Base-by-base conservation (phyloP, 768 basidiomycete species). In the Lactarius pseudohatsudake region DNA sequence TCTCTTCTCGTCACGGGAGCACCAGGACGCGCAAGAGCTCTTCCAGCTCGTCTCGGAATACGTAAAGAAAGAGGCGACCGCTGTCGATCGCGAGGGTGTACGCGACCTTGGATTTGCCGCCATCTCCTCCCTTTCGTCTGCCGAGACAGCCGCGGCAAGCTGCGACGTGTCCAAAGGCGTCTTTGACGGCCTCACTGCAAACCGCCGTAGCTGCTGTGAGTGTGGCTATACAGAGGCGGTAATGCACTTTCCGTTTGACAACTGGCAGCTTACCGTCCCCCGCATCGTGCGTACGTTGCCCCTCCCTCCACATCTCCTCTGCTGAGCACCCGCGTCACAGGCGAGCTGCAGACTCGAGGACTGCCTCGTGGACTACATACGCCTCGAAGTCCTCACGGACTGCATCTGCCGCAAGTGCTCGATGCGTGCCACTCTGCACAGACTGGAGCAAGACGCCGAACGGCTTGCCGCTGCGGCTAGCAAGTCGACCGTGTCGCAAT, bases 11-110 rank as follows among this genome's bases (percentile, higher is more conserved):
- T 94, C 94, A 1, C 88, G 93, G 15, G 94, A 97, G 74, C 96
- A 98, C 75, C 96, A 98, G 78, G 96, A 98, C 75, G 96, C 96
- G 5, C 96, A 98, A 74, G 96, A 98, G 74, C 83, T 98, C n/a
- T 98, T 97, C 79, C 90, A 96, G 71, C 87, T 98, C 38, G 80
- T 98, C 10, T 90, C 94, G 1, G 94, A 96, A 75, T 91, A 88
- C 61, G 82, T 98, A 71, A 93, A 93, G 77, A 89, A 88, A 67
- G 96, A 98, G 75, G 82, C 87, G n/a, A 74, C 78, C 2, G 84
- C 88, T 2, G 84, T 97, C 1, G 87, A 89, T 63, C 83, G 82
- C 55, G 93, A 96, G 74, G 84, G 85, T 2, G 79, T 81, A 54
- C 81, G 86, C 50, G 88, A 93, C 73, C 82, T 87, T 57, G 92